Conservation (phyloP, 371 early-diverging fungal genomes). For the Enterospora canceri region DNA sequence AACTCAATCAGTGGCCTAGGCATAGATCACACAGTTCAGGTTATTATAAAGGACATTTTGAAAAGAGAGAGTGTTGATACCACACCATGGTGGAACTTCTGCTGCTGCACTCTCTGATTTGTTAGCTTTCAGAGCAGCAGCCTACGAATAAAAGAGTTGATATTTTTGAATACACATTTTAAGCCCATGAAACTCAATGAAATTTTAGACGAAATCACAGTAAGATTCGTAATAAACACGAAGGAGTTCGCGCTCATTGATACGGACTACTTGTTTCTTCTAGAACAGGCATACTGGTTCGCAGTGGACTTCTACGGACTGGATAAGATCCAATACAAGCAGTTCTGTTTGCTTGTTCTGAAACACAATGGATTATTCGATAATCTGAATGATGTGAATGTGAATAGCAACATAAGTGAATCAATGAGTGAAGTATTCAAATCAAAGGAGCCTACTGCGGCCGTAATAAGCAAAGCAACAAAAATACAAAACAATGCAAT, state of each 20-base stretch:
- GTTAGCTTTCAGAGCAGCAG: background rate
- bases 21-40: constrained; percentile 71
- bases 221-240: constrained; percentile 2
- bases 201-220: constrained; percentile 19
- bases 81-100: background rate
- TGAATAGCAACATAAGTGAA: background rate
- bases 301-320: constrained; percentile 88
- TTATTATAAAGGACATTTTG: constrained; percentile 34
- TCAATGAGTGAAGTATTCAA: background rate
- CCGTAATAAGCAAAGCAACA: background rate
- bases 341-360: constrained; percentile 39
- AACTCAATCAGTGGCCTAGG: constrained; percentile 82
- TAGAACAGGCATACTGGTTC: constrained; percentile 98
- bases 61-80: constrained; percentile 7
- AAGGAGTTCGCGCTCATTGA: background rate
- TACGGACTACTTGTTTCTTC: constrained; percentile 86
- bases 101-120: background rate
- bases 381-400: background rate
- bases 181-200: background rate
- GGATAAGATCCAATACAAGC: constrained; percentile 58
- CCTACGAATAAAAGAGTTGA: background rate
- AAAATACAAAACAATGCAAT: constrained; percentile 6
- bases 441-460: background rate
- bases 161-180: background rate
- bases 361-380: constrained; percentile 27